Percentiles rank a stretch among this genome's conserved stretches.
These are phyloP conservation scores for Actinomortierella ambigua DNA, from an alignment of 371 early-diverging fungal species.

Conservation along the genomic window DNA sequence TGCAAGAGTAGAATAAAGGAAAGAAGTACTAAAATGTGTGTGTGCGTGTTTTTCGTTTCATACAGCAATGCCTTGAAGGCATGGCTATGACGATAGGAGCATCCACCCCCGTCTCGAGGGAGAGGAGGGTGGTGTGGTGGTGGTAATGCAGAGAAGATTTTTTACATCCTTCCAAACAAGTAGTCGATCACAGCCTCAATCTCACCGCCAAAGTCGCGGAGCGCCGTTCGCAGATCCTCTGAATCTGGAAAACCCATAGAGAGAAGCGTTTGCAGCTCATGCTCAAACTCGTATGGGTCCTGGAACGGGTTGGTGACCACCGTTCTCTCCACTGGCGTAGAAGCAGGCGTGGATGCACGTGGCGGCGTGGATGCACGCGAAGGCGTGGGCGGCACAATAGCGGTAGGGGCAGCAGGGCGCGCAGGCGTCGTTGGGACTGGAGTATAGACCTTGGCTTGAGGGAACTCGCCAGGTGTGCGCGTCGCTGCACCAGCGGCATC, in stretches of 20 bases:
- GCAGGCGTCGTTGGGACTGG: background rate
- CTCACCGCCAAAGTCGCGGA: slow-evolving; percentile 31
- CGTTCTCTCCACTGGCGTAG: background rate
- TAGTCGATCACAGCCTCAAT: slow-evolving; percentile 27
- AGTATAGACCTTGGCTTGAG: background rate
- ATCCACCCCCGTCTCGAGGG: background rate
- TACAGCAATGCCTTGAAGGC: no score
- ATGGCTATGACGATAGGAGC: no score
- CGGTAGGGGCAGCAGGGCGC: background rate
- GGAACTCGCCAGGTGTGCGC: slow-evolving; percentile 24
- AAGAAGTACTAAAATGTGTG: no score
- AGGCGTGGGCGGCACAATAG: background rate
- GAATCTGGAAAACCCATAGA: slow-evolving; percentile 34
- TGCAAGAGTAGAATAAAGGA: no score
- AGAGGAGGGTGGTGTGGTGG: background rate
- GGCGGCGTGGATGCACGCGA: slow-evolving; percentile 4
- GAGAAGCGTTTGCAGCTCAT: slow-evolving; percentile 18
- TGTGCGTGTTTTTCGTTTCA: no score
- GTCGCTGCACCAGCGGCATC: no score
- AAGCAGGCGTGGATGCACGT: background rate
- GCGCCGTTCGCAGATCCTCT: slow-evolving; percentile 14
- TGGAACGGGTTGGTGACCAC: slow-evolving; percentile 19
- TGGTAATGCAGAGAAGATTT: background rate
- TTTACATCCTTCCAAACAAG: slow-evolving; percentile 1
- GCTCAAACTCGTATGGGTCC: slow-evolving; percentile 36